phyloP scores from a whole-genome alignment of 495 filamentous ascomycete species.

The Lineolata rhizophorae region DNA sequence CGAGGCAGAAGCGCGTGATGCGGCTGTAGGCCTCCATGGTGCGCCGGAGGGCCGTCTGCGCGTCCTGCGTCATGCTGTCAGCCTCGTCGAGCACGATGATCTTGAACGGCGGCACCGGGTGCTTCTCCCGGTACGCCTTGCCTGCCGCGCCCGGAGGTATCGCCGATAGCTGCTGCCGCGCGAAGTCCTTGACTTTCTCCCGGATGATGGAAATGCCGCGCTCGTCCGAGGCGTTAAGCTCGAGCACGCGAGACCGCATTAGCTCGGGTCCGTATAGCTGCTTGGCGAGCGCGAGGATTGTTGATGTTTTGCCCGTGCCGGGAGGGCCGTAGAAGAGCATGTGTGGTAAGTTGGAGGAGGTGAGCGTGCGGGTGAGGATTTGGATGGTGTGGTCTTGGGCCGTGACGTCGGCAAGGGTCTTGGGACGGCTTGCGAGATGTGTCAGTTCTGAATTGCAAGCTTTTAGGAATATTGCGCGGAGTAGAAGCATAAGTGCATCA shows the following conservation, averaged over 20 bases:
- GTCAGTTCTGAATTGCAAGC: conserved; percentile 1
- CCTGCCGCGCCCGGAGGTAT: conserved; percentile 32
- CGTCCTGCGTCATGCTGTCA: conserved; percentile 97
- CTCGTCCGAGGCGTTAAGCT: conserved; percentile 97
- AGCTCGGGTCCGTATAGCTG: conserved; percentile 93
- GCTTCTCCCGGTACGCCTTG: conserved; percentile 43
- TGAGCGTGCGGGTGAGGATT: conserved; percentile 75
- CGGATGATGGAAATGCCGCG: conserved; percentile 91
- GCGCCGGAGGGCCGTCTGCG: conserved; percentile 71
- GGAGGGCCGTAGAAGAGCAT: conserved; percentile 99
- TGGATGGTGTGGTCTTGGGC: conserved; percentile 95
- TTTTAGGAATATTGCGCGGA: background rate
- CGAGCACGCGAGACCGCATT: conserved; percentile 80
- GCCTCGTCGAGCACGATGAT: conserved; percentile 96
- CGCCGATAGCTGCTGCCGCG: conserved; percentile 77
- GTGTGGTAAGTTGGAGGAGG: conserved; percentile 91
- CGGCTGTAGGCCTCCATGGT: conserved; percentile 97
- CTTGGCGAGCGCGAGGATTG: conserved; percentile 87
- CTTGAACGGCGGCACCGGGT: conserved; percentile 94
- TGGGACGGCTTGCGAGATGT: conserved; percentile 55
- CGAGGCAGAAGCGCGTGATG: conserved; percentile 90
- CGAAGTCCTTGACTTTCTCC: conserved; percentile 98
- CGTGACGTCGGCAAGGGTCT: conserved; percentile 80
- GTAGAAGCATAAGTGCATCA: background rate
- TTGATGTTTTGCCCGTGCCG: conserved; percentile 96